These are phyloP conservation scores for Aspergillus uvarum DNA, from an alignment of 2,329 filamentous ascomycete genomes.

Conservation along the genomic window DNA sequence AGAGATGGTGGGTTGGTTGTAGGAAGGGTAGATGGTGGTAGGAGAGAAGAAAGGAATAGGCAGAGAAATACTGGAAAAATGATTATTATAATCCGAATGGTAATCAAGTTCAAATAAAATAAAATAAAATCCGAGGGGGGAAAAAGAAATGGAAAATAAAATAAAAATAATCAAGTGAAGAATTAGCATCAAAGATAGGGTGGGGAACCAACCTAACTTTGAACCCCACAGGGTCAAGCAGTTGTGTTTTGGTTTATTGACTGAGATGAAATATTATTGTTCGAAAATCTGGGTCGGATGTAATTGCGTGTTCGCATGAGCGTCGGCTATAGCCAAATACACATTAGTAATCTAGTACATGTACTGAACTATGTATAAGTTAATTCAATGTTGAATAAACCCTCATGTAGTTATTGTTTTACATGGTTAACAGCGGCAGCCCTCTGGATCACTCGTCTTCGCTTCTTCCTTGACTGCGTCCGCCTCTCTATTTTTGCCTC, in stretches of 20 bases:
- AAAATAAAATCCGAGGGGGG: slow-evolving; percentile 6
- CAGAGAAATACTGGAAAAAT: slow-evolving; percentile 8
- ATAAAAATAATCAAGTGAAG: slow-evolving; percentile 9
- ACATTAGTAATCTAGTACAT: neutral
- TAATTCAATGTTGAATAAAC: neutral
- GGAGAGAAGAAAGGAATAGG: slow-evolving; percentile 2
- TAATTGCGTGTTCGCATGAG: slow-evolving; percentile 10
- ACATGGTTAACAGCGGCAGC: neutral
- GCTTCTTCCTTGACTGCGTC: neutral
- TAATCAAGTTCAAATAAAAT: neutral
- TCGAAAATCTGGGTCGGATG: neutral
- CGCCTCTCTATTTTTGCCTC: neutral
- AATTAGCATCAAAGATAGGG: slow-evolving; percentile 17
- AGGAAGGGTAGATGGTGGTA: slow-evolving; percentile 2
- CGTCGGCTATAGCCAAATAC: neutral
- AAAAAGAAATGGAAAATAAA: slow-evolving; percentile 9
- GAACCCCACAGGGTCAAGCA: slow-evolving; percentile 20
- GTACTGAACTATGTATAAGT: too few relatives aligned
- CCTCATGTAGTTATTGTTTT: neutral
- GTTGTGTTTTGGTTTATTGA: slow-evolving; percentile 16
- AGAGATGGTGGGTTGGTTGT: neutral
- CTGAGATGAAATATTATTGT: neutral
- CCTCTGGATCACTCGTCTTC: neutral
- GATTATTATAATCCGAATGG: neutral
- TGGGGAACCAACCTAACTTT: slow-evolving; percentile 20